Conservation (phyloP, 2,329 filamentous ascomycete species). For the Claviceps fusiformis region DNA sequence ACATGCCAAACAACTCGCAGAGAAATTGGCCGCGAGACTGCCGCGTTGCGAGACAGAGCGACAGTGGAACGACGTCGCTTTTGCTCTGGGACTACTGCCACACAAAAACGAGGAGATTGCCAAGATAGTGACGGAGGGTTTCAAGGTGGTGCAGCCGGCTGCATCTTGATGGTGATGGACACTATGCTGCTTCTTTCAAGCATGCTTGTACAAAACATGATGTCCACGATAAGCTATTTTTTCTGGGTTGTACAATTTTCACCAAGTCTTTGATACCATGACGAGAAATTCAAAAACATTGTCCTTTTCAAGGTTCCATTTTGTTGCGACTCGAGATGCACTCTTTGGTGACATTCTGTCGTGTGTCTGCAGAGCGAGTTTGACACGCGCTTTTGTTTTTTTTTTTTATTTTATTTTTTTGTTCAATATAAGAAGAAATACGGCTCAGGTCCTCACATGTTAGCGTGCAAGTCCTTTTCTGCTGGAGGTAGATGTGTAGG, state of each 20-base stretch:
- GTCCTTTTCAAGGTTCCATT: too few species aligned
- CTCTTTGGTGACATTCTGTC: too few species aligned
- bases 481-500: too few species aligned
- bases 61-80: slow-evolving; percentile 96
- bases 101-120: slow-evolving; percentile 88
- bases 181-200: not conserved
- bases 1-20: slow-evolving; percentile 84
- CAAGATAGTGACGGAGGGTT: slow-evolving; percentile 63
- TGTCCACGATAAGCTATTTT: not conserved
- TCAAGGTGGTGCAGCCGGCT: slow-evolving; percentile 53
- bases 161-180: slow-evolving; percentile 31
- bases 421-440: too few species aligned
- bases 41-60: slow-evolving; percentile 78
- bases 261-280: not conserved
- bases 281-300: too few species aligned
- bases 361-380: too few species aligned
- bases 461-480: too few species aligned
- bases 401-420: too few species aligned
- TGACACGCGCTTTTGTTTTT: too few species aligned
- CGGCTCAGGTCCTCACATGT: too few species aligned
- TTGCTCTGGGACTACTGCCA: slow-evolving; percentile 73
- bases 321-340: too few species aligned
- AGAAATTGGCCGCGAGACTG: slow-evolving; percentile 81
- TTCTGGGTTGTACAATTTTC: not conserved
- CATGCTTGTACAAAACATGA: not conserved